phyloP scores from a whole-genome alignment of 345 rosid genomes.

The Excoecaria cochinchinensis region DNA sequence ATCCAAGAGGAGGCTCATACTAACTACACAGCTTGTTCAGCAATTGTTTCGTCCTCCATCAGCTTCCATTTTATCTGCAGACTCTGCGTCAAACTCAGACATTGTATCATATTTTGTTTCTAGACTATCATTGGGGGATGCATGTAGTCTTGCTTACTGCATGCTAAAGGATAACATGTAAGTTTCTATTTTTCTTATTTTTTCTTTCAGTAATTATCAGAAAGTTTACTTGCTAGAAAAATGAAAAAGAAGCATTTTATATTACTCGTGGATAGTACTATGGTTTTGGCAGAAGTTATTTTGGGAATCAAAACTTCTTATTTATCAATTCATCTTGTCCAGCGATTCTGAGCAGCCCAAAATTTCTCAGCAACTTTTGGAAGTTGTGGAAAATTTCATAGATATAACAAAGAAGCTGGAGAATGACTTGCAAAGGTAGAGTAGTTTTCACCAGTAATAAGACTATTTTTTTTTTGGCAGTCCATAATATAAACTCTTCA shows the following conservation, averaged over 20 bases:
- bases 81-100: conserved; percentile 49
- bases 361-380: conserved; percentile 41
- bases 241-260: not conserved
- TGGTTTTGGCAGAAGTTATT: not conserved
- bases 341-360: conserved; percentile 46
- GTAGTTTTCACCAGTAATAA: not conserved
- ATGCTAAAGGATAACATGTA: conserved; percentile 49
- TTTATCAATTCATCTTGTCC: not conserved
- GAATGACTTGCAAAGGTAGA: conserved; percentile 57
- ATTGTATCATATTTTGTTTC: conserved; percentile 47
- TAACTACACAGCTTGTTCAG: conserved; percentile 80
- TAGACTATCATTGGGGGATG: conserved; percentile 68
- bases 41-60: conserved; percentile 56
- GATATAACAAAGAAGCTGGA: conserved; percentile 57
- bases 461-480: not conserved
- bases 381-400: conserved; percentile 55
- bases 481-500: not conserved
- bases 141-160: conserved; percentile 47
- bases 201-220: not conserved
- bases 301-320: not conserved
- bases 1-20: conserved; percentile 74
- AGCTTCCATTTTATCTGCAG: conserved; percentile 48
- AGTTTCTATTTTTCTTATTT: conserved; percentile 20
- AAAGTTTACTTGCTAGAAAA: not conserved
- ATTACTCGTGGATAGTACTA: not conserved